These are phyloP conservation scores for Calendula officinalis DNA, from an alignment of 129 eudicot genomes.

Conservation along the genomic window DNA sequence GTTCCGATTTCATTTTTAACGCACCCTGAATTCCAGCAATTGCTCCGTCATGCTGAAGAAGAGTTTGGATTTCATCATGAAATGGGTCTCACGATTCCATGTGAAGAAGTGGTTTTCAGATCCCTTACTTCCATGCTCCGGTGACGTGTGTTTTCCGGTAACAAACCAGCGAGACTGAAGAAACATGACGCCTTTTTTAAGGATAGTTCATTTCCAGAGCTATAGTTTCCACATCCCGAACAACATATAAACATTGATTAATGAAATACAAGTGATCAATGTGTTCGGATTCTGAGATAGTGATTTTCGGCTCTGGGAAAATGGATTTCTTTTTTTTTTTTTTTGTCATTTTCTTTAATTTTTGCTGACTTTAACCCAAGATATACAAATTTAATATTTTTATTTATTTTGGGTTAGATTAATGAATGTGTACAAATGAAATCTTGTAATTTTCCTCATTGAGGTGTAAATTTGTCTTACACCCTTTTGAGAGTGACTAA, in stretches of 20 bases:
- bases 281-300: not conserved
- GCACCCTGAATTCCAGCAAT: conserved; percentile 76
- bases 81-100: conserved; percentile 83
- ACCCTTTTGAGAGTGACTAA: conserved; percentile 34
- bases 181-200: conserved; percentile 13
- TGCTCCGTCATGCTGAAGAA: conserved; percentile 80
- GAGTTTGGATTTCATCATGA: conserved; percentile 86
- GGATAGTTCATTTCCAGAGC: conserved; percentile 27
- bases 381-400: conserved; percentile 15
- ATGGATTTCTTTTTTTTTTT: conserved; percentile 20
- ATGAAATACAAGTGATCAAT: not conserved
- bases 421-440: conserved; percentile 28
- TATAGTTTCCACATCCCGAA: conserved; percentile 5
- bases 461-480: conserved; percentile 28
- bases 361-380: conserved; percentile 27
- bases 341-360: conserved; percentile 13
- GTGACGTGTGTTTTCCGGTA: conserved; percentile 13
- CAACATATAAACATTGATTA: not conserved
- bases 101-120: conserved; percentile 81
- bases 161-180: too few species aligned
- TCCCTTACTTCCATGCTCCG: conserved; percentile 77
- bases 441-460: conserved; percentile 33
- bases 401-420: conserved; percentile 31
- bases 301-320: conserved; percentile 21
- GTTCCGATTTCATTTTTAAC: conserved; percentile 75